Percentiles rank a stretch among this genome's conserved stretches.
Evolutionary conservation across 306 rosid species (phyloP).

Genomic region (Astragalus glycyphyllos): DNA sequence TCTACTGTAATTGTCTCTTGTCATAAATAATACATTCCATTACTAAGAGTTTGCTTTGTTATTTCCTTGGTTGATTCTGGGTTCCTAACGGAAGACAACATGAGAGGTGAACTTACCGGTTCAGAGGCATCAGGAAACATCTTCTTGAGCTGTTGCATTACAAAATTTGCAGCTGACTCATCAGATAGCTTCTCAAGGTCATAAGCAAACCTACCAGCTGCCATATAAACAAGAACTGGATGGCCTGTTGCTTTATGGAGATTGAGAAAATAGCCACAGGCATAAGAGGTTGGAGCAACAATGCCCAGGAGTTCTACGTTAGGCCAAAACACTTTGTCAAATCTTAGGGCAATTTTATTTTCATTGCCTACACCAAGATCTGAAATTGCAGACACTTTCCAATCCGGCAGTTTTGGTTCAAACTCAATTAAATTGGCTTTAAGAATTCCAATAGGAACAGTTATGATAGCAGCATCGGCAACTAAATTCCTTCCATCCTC

Average conservation of each 20-base stretch:
- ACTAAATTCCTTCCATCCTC: constrained; percentile 65
- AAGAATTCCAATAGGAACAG: constrained; percentile 74
- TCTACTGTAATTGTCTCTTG: too few relatives aligned
- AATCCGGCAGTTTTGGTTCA: constrained; percentile 69
- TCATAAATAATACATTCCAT: too few relatives aligned
- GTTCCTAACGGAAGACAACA: too few relatives aligned
- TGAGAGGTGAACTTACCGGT: constrained; percentile 56
- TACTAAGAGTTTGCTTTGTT: too few relatives aligned
- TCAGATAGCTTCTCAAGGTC: constrained; percentile 68
- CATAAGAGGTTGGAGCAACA: constrained; percentile 71
- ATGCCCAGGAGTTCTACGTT: constrained; percentile 71
- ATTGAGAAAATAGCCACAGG: constrained; percentile 81
- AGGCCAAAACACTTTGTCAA: constrained; percentile 75
- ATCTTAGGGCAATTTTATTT: constrained; percentile 72
- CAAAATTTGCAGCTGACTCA: constrained; percentile 55
- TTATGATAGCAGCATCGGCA: constrained; percentile 59
- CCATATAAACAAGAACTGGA: constrained; percentile 81
- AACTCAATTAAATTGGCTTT: constrained; percentile 76
- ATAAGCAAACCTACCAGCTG: constrained; percentile 77
- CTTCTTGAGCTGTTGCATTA: constrained; percentile 69
- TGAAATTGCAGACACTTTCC: constrained; percentile 74
- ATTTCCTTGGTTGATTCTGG: too few relatives aligned
- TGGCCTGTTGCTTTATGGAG: constrained; percentile 83
- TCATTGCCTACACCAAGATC: constrained; percentile 87
- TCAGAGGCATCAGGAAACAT: constrained; percentile 73